A percentile compares a stretch with the other conserved stretches of the same genome.
phyloP scores from a whole-genome alignment of 2,329 filamentous ascomycete species.

The Macrophomina tecta region DNA sequence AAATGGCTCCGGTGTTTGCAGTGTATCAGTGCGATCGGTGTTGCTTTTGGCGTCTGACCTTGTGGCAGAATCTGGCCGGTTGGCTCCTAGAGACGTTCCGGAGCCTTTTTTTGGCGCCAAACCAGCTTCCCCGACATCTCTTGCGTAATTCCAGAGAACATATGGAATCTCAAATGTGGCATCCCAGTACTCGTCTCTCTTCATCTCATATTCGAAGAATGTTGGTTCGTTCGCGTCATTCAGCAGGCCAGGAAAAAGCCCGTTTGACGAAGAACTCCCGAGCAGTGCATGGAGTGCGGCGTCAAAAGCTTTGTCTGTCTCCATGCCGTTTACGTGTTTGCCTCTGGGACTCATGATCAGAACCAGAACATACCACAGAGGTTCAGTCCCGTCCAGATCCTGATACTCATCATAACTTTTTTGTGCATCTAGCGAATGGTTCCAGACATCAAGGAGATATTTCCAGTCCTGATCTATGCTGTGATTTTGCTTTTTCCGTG shows the following conservation, averaged over 20 bases:
- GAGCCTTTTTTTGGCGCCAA: too few relatives aligned
- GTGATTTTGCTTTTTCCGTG: not conserved
- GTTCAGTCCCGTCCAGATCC: not conserved
- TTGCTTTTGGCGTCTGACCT: too few relatives aligned
- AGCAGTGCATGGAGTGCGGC: not conserved
- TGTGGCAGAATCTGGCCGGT: too few relatives aligned
- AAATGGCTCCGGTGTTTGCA: too few relatives aligned
- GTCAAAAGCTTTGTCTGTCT: not conserved
- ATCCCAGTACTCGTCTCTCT: slow-evolving; percentile 11
- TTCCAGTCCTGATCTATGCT: not conserved
- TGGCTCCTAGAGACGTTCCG: too few relatives aligned
- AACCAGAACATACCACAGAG: slow-evolving; percentile 3
- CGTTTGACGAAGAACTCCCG: not conserved
- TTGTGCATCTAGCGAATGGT: not conserved
- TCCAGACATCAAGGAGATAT: not conserved
- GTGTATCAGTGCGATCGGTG: too few relatives aligned
- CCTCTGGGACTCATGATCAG: not conserved
- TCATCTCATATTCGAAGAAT: not conserved
- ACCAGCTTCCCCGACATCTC: too few relatives aligned
- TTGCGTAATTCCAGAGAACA: slow-evolving; percentile 21
- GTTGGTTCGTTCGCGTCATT: not conserved
- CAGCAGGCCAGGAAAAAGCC: not conserved
- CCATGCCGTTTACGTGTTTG: too few relatives aligned
- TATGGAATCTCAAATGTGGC: slow-evolving; percentile 26
- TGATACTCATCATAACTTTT: not conserved